A percentile compares a stretch with the other conserved stretches of the same genome.
Evolutionary conservation across 208 protist genomes (phyloP).

Genomic region (Crithidia expoeki): DNA sequence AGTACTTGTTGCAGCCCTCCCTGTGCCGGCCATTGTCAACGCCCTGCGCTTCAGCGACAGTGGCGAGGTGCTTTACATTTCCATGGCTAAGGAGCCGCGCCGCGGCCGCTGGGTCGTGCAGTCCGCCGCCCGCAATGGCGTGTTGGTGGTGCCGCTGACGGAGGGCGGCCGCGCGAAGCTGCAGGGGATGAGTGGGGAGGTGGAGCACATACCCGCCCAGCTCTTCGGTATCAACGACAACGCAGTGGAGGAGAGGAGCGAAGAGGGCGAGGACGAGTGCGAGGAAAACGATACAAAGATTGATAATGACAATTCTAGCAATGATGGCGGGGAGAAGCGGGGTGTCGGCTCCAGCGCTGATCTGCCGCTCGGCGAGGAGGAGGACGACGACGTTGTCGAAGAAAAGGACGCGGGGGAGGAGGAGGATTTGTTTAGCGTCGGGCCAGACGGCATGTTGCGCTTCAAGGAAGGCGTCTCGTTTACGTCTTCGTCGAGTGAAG

Average conservation of each 20-base stretch:
- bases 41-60: constrained; percentile 65
- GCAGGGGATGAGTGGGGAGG: constrained; percentile 27
- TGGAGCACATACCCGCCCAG: constrained; percentile 81
- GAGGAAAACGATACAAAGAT: not conserved
- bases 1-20: constrained; percentile 61
- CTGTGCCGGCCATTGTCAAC: constrained; percentile 76
- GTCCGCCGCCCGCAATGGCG: constrained; percentile 71
- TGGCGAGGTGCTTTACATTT: constrained; percentile 60
- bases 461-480: constrained; percentile 17
- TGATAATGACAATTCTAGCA: constrained; percentile 20
- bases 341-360: constrained; percentile 11
- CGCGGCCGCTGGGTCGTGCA: constrained; percentile 86
- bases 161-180: constrained; percentile 27
- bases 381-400: constrained; percentile 9
- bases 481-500: not conserved
- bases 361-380: constrained; percentile 24
- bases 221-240: constrained; percentile 65
- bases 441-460: constrained; percentile 28
- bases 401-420: not conserved
- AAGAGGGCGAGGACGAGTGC: constrained; percentile 1
- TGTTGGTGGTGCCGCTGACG: constrained; percentile 80
- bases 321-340: constrained; percentile 12
- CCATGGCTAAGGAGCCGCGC: constrained; percentile 80
- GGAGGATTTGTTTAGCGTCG: constrained; percentile 20
- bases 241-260: constrained; percentile 33